phyloP scores from a whole-genome alignment of 352 stramenopile genomes.

The Globisporangium spiculum region DNA sequence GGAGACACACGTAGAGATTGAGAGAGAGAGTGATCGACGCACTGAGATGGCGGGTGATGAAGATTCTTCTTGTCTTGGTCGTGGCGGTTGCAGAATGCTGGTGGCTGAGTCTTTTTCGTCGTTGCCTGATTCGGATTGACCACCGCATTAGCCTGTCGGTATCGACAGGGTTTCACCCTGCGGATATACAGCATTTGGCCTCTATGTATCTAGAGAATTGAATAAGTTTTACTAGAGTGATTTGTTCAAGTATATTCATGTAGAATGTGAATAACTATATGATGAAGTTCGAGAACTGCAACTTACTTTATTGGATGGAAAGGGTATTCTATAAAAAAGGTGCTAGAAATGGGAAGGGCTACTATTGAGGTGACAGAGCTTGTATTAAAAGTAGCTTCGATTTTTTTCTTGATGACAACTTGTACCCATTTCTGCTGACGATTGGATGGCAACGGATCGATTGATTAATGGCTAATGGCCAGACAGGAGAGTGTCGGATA shows the following conservation, averaged over 20 bases:
- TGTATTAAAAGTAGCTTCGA: background rate
- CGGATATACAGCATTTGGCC: background rate
- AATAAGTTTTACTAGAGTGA: background rate
- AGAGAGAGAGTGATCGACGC: background rate
- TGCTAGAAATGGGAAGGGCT: background rate
- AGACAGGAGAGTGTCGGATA: too few relatives aligned
- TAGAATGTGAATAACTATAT: background rate
- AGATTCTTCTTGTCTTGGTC: background rate
- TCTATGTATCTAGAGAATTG: background rate
- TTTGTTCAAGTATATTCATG: background rate
- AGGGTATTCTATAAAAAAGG: background rate
- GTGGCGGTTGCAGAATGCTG: background rate
- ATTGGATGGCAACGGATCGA: background rate
- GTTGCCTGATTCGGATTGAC: background rate
- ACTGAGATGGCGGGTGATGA: background rate
- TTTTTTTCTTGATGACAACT: background rate
- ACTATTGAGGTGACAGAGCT: background rate
- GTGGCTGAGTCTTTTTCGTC: background rate
- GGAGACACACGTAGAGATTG: background rate
- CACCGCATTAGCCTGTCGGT: background rate
- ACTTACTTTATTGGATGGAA: background rate
- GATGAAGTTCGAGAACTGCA: background rate
- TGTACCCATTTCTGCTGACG: background rate
- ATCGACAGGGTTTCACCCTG: background rate
- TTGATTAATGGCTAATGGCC: background rate